A percentile compares a stretch with the other conserved stretches of the same genome.
phyloP scores from a whole-genome alignment of 2,329 filamentous ascomycete species.

The Fusarium virguliforme region DNA sequence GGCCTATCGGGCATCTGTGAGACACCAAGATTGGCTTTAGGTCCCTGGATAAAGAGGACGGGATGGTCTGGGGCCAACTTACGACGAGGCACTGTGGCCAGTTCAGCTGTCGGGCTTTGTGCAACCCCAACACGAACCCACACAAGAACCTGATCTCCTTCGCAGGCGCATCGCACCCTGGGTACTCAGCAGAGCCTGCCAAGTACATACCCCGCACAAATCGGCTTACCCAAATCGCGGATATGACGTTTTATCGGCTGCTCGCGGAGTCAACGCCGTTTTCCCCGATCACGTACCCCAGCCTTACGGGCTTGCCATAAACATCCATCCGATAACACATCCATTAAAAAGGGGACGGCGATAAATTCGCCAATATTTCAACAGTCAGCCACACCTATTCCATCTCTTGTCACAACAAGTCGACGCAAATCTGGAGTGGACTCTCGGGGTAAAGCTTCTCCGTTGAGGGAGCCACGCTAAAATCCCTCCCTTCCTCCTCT shows the following conservation, averaged over 20 bases:
- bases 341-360: conserved; percentile 26
- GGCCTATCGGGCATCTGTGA: background rate
- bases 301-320: conserved; percentile 18
- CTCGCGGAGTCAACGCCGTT: conserved; percentile 34
- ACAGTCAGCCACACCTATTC: conserved; percentile 8
- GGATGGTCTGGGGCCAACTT: background rate
- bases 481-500: conserved; percentile 15
- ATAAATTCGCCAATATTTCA: conserved; percentile 3
- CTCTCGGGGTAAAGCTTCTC: conserved; percentile 24
- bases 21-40: conserved; percentile 1
- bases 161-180: background rate
- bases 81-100: background rate
- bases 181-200: conserved; percentile 15
- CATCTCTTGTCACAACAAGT: background rate
- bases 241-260: conserved; percentile 38
- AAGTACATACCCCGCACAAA: conserved; percentile 42
- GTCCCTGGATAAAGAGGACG: conserved; percentile 7
- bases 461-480: conserved; percentile 22
- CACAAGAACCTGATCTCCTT: background rate
- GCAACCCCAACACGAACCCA: background rate
- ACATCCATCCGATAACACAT: conserved; percentile 28
- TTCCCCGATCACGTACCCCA: conserved; percentile 36
- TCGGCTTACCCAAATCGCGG: conserved; percentile 28
- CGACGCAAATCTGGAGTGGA: conserved; percentile 25
- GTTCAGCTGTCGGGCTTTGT: background rate